A percentile compares a stretch with the other conserved stretches of the same genome.
Evolutionary conservation across 371 early-diverging fungal genomes (phyloP).

Genomic region (Lichtheimia ramosa): DNA sequence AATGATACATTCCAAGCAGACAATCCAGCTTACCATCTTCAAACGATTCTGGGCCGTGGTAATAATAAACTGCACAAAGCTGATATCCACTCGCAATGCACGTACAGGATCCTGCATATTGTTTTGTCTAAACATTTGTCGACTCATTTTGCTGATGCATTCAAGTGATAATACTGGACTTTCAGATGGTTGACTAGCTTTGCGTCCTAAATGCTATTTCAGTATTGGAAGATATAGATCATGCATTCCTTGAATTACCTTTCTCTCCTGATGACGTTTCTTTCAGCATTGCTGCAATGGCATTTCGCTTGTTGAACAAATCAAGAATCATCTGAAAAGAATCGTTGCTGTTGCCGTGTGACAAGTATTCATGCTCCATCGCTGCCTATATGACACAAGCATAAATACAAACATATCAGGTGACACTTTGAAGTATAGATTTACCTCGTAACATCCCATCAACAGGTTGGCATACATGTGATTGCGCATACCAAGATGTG

Average conservation of each 20-base stretch:
- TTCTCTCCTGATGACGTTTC: slow-evolving; percentile 32
- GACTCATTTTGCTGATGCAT: slow-evolving; percentile 26
- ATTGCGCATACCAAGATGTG: slow-evolving; percentile 51
- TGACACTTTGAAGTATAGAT: neutral
- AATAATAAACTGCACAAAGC: slow-evolving; percentile 46
- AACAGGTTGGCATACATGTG: slow-evolving; percentile 46
- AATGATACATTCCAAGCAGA: neutral
- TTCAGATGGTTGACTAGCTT: slow-evolving; percentile 10
- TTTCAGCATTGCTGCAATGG: slow-evolving; percentile 24
- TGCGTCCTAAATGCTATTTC: slow-evolving; percentile 24
- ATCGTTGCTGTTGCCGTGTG: slow-evolving; percentile 15
- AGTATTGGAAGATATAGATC: neutral
- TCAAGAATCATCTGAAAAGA: slow-evolving; percentile 29
- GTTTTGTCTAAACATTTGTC: slow-evolving; percentile 31
- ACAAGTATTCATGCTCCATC: slow-evolving; percentile 40
- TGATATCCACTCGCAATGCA: slow-evolving; percentile 34
- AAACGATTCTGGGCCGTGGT: slow-evolving; percentile 23
- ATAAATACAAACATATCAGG: neutral
- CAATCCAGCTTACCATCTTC: slow-evolving; percentile 5
- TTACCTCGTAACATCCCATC: slow-evolving; percentile 54
- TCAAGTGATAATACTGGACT: slow-evolving; percentile 27
- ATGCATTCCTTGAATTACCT: slow-evolving; percentile 16
- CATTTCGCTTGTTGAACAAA: slow-evolving; percentile 39
- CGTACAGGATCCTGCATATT: slow-evolving; percentile 13
- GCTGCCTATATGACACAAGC: slow-evolving; percentile 21